Conservation (phyloP, 2,329 filamentous ascomycete species). For the Triangularia setosa region DNA sequence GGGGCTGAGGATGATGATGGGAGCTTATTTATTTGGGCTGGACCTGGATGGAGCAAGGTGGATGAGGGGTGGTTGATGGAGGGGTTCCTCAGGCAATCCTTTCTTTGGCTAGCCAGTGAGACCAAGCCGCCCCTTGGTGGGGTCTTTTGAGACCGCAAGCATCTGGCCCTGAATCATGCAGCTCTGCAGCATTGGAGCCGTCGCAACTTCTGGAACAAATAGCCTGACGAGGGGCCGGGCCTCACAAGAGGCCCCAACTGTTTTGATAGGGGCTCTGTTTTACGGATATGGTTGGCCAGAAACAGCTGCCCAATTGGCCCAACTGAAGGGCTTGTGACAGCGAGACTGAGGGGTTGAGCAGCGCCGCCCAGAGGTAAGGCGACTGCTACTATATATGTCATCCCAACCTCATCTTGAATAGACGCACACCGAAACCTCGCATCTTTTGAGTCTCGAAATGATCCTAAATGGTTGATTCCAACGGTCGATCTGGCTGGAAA, state of each 20-base stretch:
- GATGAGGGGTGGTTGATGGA: slow-evolving; percentile 22
- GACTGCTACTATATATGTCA: neutral
- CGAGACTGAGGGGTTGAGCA: neutral
- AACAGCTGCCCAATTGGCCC: neutral
- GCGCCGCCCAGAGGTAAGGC: slow-evolving; percentile 1
- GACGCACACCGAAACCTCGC: neutral
- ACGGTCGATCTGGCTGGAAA: neutral
- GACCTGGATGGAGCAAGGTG: slow-evolving; percentile 11
- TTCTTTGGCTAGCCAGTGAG: slow-evolving; percentile 12
- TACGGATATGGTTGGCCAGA: slow-evolving; percentile 1
- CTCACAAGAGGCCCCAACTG: neutral
- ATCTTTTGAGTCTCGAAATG: neutral
- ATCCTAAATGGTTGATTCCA: neutral
- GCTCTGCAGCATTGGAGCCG: slow-evolving; percentile 6
- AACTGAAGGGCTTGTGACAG: neutral
- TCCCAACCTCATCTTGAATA: neutral
- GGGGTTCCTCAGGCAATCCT: slow-evolving; percentile 15
- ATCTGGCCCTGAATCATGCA: slow-evolving; percentile 9
- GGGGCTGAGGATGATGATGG: slow-evolving; percentile 19
- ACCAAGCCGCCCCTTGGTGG: slow-evolving; percentile 19
- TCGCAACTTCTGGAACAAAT: slow-evolving; percentile 21
- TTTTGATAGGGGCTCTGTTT: neutral
- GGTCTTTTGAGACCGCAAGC: slow-evolving; percentile 12
- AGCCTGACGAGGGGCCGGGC: slow-evolving; percentile 4
- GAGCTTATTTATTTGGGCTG: slow-evolving; percentile 26